Base-by-base conservation (phyloP, 192 early-diverging fungal species). In the Lobosporangium transversale region DNA sequence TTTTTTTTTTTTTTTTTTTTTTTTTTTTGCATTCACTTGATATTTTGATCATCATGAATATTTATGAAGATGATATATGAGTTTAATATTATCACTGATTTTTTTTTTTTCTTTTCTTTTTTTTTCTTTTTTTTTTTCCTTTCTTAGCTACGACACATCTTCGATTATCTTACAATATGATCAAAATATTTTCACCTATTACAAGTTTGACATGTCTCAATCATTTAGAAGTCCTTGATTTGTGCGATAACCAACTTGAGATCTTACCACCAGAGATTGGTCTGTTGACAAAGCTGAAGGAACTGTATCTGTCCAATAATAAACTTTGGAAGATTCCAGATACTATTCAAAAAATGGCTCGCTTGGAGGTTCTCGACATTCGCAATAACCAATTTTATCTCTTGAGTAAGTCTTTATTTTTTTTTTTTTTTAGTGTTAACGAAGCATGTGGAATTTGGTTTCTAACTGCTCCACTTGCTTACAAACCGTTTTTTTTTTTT, bases 311-410 rank as follows among this genome's bases (percentile, higher is more conserved):
- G 23, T 70, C 62, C 4, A 67, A 71, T 37, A 81, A 81, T 47
- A 64, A 66, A 27, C 56, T 81, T 0, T 61, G 43, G 48, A 70
- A 65, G n/a, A 23, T 81, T 30, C 80, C 80, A 17, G 80, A 76
- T 21, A 62, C 49, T 8, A 58, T 81, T 14, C 62, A 66, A 52
- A 62, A 58, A 20, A 73, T 81, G 73, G 56, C 53, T 0, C 57
- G 74, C 3, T 35, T 81, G 18, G 80, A 81, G 18, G 74, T 81
- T 23, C 62, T 81, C 2, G 80, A 81, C 55, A 44, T 81, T 9
- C 53, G 80, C 17, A 54, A 62, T 18, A 70, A 71, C 14, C 51
- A 78, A 21, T 59, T 81, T 30, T 70, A 81, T 58, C 53, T 65
- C 0, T 36, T 81, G 31, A 70, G 80, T 81, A 64, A 57, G 80